Conservation (phyloP, 805 yeast genomes). For the Candida parachauliodes region DNA sequence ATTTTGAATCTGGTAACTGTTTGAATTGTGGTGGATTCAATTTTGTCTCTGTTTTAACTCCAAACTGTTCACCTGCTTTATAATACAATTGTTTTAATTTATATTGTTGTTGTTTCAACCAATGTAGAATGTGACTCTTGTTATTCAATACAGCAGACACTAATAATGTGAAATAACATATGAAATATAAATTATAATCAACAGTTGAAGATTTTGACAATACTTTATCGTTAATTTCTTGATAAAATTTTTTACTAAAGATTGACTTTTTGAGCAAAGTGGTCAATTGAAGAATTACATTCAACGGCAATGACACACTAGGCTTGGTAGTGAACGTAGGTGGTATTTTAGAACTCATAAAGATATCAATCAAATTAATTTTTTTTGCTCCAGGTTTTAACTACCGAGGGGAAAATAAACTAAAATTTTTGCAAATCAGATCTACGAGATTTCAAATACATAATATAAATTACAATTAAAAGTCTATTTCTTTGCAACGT, state of each 20-base stretch:
- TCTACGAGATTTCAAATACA: neutral
- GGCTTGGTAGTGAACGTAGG: neutral
- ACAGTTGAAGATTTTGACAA: constrained; percentile 30
- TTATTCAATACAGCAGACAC: constrained; percentile 35
- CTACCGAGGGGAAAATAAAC: neutral
- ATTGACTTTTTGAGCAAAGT: constrained; percentile 27
- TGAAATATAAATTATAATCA: constrained; percentile 38
- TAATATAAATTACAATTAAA: neutral
- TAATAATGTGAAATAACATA: constrained; percentile 40
- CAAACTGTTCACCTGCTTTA: neutral
- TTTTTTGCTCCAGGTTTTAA: neutral
- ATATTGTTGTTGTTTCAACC: constrained; percentile 23
- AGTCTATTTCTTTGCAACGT: neutral
- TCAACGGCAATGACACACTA: constrained; percentile 8
- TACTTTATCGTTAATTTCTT: constrained; percentile 38
- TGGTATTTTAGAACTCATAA: neutral
- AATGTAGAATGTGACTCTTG: constrained; percentile 29
- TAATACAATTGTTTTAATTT: constrained; percentile 20
- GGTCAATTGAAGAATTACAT: constrained; percentile 16
- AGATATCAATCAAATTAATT: neutral
- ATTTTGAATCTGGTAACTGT: constrained; percentile 12
- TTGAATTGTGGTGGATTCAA: constrained; percentile 16
- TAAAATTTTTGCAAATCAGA: neutral
- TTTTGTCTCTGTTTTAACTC: constrained; percentile 9
- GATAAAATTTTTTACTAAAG: constrained; percentile 37